phyloP scores from a whole-genome alignment of 2,329 filamentous ascomycete species.

The Penicillium sclerotiorum region DNA sequence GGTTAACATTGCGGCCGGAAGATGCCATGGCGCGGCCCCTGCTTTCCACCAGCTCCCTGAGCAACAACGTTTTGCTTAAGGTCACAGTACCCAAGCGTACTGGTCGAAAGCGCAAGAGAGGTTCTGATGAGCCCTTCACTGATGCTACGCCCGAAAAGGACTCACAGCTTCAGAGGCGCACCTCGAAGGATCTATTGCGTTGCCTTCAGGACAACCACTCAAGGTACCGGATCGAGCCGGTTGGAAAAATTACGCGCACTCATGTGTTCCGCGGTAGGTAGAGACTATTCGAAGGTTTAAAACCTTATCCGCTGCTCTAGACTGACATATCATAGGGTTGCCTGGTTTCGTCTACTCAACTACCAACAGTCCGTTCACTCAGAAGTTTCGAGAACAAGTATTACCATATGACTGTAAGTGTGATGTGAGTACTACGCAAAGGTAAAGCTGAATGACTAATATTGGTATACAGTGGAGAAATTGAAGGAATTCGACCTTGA shows the following conservation, averaged over 20 bases:
- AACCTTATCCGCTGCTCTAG: not conserved
- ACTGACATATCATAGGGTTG: slow-evolving; percentile 53
- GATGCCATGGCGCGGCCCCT: slow-evolving; percentile 79
- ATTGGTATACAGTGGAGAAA: slow-evolving; percentile 53
- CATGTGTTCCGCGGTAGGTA: slow-evolving; percentile 77
- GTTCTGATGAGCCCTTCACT: slow-evolving; percentile 68
- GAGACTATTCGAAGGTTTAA: not conserved
- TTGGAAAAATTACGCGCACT: slow-evolving; percentile 74
- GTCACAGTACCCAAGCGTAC: slow-evolving; percentile 85
- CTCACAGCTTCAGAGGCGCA: slow-evolving; percentile 21
- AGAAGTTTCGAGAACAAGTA: slow-evolving; percentile 70
- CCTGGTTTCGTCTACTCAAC: slow-evolving; percentile 86
- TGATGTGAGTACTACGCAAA: no score
- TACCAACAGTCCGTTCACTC: slow-evolving; percentile 68
- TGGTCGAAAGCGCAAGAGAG: slow-evolving; percentile 80
- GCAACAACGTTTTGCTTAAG: slow-evolving; percentile 84
- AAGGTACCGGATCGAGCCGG: slow-evolving; percentile 67
- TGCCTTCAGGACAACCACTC: slow-evolving; percentile 71
- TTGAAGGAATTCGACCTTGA: slow-evolving; percentile 69
- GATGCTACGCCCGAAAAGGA: slow-evolving; percentile 43
- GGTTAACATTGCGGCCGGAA: slow-evolving; percentile 76
- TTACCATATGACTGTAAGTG: slow-evolving; percentile 69
- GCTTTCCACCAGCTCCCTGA: slow-evolving; percentile 71
- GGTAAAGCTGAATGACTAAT: no score
- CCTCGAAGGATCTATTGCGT: slow-evolving; percentile 30